A percentile compares a stretch with the other conserved stretches of the same genome.
Conservation (phyloP, 495 filamentous ascomycete genomes). For the Neurospora intermedia region DNA sequence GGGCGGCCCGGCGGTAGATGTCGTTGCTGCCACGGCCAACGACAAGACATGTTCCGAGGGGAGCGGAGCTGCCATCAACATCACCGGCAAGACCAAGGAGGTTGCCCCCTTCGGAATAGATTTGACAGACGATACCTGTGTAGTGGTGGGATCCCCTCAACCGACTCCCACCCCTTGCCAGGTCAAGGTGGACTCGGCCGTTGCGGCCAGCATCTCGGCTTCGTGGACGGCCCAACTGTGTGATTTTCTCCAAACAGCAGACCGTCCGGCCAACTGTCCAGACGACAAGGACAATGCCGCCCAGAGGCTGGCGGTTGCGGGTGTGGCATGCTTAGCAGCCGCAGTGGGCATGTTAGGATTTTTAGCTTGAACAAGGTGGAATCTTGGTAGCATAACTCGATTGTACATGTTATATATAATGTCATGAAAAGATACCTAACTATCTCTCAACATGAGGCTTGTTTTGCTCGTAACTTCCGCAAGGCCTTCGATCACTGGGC, state of each 20-base stretch:
- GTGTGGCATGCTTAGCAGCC: not conserved
- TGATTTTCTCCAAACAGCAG: not conserved
- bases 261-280: not conserved
- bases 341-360: not conserved
- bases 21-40: constrained; percentile 20
- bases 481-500: too few species aligned
- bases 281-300: not conserved
- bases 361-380: not conserved
- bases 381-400: not conserved
- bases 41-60: not conserved
- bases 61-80: not conserved
- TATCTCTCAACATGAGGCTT: too few species aligned
- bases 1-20: constrained; percentile 12
- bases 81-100: not conserved
- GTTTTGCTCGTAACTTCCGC: too few species aligned
- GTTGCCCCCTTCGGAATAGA: not conserved
- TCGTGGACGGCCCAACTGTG: not conserved
- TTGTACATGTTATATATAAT: too few species aligned
- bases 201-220: constrained; percentile 6
- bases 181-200: constrained; percentile 3
- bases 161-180: constrained; percentile 1
- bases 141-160: not conserved
- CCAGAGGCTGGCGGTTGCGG: not conserved
- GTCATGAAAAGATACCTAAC: too few species aligned
- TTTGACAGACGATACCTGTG: not conserved